Conservation (phyloP, 345 rosid species). For the Trapa incisa region DNA sequence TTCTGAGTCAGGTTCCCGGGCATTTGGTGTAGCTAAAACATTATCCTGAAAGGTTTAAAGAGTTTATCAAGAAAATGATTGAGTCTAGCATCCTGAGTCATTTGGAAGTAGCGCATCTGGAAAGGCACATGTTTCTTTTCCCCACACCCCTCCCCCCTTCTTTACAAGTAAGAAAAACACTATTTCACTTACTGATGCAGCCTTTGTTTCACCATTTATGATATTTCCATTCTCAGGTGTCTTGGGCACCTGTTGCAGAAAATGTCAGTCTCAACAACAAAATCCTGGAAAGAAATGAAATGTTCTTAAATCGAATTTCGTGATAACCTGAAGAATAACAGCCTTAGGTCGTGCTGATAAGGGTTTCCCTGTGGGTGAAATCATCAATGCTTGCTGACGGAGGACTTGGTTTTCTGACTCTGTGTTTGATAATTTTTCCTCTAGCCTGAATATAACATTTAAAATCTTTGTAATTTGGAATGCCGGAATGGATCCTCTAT, state of each 20-base stretch:
- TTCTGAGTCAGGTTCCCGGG: slow-evolving; percentile 69
- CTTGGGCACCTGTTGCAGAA: slow-evolving; percentile 31
- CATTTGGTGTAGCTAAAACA: slow-evolving; percentile 33
- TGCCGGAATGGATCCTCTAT: too few relatives aligned
- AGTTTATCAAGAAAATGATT: slow-evolving; percentile 2
- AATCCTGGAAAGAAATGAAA: neutral
- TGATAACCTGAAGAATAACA: too few relatives aligned
- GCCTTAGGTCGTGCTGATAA: slow-evolving; percentile 18
- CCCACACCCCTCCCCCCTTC: neutral
- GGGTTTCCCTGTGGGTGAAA: slow-evolving; percentile 43
- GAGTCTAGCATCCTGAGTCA: too few relatives aligned
- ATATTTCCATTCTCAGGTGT: slow-evolving; percentile 70
- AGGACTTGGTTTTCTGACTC: slow-evolving; percentile 87
- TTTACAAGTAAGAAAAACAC: neutral
- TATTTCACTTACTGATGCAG: slow-evolving; percentile 28
- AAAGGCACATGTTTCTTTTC: too few relatives aligned
- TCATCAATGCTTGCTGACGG: slow-evolving; percentile 77
- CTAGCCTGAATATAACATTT: slow-evolving; percentile 34
- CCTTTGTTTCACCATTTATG: slow-evolving; percentile 59
- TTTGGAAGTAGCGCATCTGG: too few relatives aligned
- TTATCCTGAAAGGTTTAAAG: slow-evolving; percentile 34
- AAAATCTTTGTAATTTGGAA: neutral
- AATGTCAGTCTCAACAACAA: neutral
- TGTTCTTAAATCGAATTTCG: too few relatives aligned
- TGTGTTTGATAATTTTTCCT: slow-evolving; percentile 63